A percentile compares a stretch with the other conserved stretches of the same genome.
Conservation (phyloP, 768 basidiomycete species). For the Rhodotorula toruloides region DNA sequence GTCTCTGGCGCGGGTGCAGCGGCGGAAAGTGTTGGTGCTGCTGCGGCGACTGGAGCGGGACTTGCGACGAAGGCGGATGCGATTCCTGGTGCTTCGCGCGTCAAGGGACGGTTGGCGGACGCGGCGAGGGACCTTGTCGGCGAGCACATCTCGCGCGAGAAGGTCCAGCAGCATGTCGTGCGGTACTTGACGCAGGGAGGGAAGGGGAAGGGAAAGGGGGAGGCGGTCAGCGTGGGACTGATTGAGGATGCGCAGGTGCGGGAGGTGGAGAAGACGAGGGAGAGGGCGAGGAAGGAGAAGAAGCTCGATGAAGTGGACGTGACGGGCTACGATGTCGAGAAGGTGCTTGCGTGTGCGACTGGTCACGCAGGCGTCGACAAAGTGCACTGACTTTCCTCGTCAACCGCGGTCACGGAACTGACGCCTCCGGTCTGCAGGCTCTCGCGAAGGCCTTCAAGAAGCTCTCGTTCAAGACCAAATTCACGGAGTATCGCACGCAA, state of each 20-base stretch:
- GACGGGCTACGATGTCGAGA: conserved; percentile 29
- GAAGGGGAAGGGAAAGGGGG: not conserved
- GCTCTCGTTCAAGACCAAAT: conserved; percentile 20
- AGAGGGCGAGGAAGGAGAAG: conserved; percentile 9
- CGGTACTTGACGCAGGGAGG: conserved; percentile 18
- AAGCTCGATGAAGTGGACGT: conserved; percentile 36
- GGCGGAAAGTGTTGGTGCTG: not conserved
- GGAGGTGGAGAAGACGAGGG: conserved; percentile 1
- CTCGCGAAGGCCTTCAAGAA: conserved; percentile 37
- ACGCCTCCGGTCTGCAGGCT: not conserved
- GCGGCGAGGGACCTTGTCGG: conserved; percentile 26
- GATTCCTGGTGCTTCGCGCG: conserved; percentile 22
- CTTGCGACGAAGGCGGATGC: conserved; percentile 19
- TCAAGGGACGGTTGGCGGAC: conserved; percentile 26
- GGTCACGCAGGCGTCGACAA: conserved; percentile 7
- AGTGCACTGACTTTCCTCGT: not conserved
- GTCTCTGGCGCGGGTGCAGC: conserved; percentile 6
- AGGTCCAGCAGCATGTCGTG: conserved; percentile 24
- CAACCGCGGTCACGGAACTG: not conserved
- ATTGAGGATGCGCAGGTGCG: not conserved
- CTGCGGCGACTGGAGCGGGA: conserved; percentile 1
- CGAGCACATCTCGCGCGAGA: conserved; percentile 4
- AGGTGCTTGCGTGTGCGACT: conserved; percentile 33
- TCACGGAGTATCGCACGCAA: conserved; percentile 17
- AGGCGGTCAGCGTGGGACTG: not conserved